Conservation (phyloP, 192 early-diverging fungal species). For the Haplosporangium gracile region DNA sequence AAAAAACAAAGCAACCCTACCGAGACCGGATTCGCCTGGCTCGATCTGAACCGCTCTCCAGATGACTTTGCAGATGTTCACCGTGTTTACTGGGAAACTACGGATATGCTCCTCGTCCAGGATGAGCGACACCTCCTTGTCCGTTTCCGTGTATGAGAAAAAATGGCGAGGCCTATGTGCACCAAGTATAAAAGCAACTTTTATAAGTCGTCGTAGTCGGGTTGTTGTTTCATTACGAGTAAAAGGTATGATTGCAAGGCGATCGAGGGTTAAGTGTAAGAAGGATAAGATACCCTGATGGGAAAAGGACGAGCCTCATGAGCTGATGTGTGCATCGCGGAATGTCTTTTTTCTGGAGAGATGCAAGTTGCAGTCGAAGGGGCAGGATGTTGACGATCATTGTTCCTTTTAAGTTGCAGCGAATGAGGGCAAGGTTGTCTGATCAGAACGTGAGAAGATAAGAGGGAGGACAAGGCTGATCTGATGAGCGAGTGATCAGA, state of each 20-base stretch:
- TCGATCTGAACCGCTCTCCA: constrained; percentile 55
- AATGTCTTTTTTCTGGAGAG: constrained; percentile 45
- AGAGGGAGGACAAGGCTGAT: background rate
- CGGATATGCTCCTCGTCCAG: constrained; percentile 37
- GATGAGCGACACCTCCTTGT: constrained; percentile 53
- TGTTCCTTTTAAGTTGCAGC: background rate
- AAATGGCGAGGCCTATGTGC: constrained; percentile 41
- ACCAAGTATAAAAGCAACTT: background rate
- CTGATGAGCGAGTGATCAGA: no score
- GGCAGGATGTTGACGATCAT: constrained; percentile 57
- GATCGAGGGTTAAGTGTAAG: background rate
- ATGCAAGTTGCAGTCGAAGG: constrained; percentile 48
- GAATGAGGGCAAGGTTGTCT: background rate
- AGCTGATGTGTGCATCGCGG: constrained; percentile 55
- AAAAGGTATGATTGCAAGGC: background rate
- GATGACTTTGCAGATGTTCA: constrained; percentile 40
- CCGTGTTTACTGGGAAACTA: constrained; percentile 25
- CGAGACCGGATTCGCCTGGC: constrained; percentile 49
- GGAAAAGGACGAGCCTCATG: constrained; percentile 53
- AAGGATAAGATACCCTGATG: constrained; percentile 18
- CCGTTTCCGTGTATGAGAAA: constrained; percentile 55
- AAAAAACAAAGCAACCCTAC: constrained; percentile 18
- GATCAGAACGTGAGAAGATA: background rate
- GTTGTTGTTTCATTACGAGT: no score
- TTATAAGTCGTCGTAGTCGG: background rate